Percentiles rank a stretch among this genome's conserved stretches.
phyloP scores from a whole-genome alignment of 371 early-diverging fungal genomes.

The Mucor indicus region DNA sequence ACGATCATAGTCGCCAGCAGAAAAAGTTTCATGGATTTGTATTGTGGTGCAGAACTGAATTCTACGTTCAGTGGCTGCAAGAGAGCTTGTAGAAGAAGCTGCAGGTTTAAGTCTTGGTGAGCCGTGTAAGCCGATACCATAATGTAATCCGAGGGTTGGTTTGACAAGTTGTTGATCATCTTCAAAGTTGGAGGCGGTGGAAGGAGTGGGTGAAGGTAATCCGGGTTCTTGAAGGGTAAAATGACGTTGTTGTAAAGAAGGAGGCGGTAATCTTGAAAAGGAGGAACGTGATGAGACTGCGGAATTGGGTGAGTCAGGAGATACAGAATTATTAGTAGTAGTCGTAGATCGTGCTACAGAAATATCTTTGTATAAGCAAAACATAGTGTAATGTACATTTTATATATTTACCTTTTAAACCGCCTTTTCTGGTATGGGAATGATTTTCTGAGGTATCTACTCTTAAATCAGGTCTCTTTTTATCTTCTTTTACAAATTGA shows the following conservation, averaged over 20 bases:
- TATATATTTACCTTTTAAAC: constrained; percentile 27
- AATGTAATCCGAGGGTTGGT: constrained; percentile 31
- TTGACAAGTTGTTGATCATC: constrained; percentile 7
- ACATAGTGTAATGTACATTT: not conserved
- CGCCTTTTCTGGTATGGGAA: constrained; percentile 13
- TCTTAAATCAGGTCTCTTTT: constrained; percentile 25
- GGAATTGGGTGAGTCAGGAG: constrained; percentile 41
- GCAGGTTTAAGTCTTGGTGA: constrained; percentile 46
- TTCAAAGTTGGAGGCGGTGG: constrained; percentile 17
- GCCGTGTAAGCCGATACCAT: constrained; percentile 40
- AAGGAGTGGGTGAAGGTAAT: constrained; percentile 40
- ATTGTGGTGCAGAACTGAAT: constrained; percentile 62
- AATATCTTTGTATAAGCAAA: not conserved
- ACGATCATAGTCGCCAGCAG: constrained; percentile 68
- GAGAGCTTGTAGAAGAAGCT: constrained; percentile 30
- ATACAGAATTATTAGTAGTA: constrained; percentile 3
- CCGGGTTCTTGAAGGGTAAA: constrained; percentile 14
- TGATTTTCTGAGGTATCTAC: constrained; percentile 24
- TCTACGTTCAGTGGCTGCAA: constrained; percentile 15
- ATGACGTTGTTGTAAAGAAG: constrained; percentile 2
- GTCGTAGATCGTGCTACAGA: constrained; percentile 7
- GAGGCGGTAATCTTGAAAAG: constrained; percentile 19
- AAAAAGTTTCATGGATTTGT: constrained; percentile 65
- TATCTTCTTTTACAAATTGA: constrained; percentile 14
- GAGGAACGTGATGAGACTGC: constrained; percentile 29